These are phyloP conservation scores for Rhododendron ferrugineum DNA, from an alignment of 148 eudicot genomes.

Conservation along the genomic window DNA sequence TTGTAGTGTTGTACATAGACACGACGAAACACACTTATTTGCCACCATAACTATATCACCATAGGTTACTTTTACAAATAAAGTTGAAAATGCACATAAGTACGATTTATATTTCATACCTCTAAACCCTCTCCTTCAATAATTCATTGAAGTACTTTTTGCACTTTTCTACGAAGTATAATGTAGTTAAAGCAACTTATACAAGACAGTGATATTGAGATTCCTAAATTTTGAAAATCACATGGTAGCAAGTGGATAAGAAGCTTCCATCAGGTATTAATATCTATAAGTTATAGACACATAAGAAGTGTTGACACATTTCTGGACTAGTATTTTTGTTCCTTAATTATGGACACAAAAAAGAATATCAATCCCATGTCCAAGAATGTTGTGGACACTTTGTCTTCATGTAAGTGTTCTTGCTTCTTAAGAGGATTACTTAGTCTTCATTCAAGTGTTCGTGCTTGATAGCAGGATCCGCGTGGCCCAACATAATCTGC, in stretches of 20 bases:
- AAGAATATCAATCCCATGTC: not conserved
- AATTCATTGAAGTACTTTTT: not conserved
- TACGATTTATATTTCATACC: too few species aligned
- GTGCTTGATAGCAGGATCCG: not conserved
- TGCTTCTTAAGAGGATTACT: too few species aligned
- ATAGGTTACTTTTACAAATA: too few species aligned
- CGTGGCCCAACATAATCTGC: not conserved
- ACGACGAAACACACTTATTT: too few species aligned
- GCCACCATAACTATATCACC: too few species aligned
- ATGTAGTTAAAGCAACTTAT: not conserved
- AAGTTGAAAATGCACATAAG: too few species aligned
- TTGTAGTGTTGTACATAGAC: too few species aligned
- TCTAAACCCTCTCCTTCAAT: not conserved
- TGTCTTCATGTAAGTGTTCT: not conserved
- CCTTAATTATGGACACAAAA: not conserved
- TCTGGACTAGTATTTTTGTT: not conserved
- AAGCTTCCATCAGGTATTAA: not conserved
- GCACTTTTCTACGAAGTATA: not conserved
- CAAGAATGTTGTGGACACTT: not conserved
- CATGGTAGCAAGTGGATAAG: not conserved
- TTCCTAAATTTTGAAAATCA: too few species aligned
- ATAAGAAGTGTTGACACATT: not conserved
- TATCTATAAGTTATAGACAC: not conserved
- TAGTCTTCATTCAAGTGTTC: not conserved
- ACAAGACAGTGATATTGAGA: not conserved